Base-by-base conservation (phyloP, 805 yeast genomes). In the Clavispora phyllophila region DNA sequence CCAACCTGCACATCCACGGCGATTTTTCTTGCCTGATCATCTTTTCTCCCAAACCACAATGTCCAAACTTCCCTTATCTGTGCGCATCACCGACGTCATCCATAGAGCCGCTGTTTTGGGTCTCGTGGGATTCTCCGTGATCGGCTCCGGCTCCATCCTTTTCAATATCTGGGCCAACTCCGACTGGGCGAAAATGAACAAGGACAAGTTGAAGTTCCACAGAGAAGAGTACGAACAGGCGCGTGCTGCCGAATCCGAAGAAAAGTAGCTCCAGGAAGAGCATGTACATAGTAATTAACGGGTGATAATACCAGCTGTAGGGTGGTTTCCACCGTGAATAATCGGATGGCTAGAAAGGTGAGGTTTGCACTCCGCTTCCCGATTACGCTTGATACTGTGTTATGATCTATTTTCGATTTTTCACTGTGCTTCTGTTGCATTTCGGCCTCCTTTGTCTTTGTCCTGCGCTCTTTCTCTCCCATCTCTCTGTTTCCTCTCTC, bases 141-240 rank as follows among this genome's bases (percentile, higher is more conserved):
- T 65, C 41, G 75, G 73, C 12, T 36, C 63, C 19, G 73, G 73
- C 24, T 55, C 69, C 43, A 62, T 68, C 24, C 28, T 61, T 8
- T 70, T 65, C 57, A 70, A 70, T 52, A 43, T 70, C 23, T 70
- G 63, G 55, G 65, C 66, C 48, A 70, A 70, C 59, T 67, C 73
- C 20, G 75, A 70, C 51, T 70, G 53, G 52, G 69, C 73, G 39
- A 55, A 53, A 28, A 63, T 66, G 68, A 70, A 70, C 60, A 56
- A 60, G 48, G 45, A 63, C 37, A 70, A 70, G 57, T 62, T 66
- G 53, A 62, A 56, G 28, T 70, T 68, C 51, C 61, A 59, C 44
- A 54, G 60, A 48, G 55, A 50, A 24, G 60, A 65, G 42, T 61
- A 61, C 50, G 64, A 59, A 28, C 59, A 63, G 40, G 55, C 55